These are phyloP conservation scores for Trichosanthes cucumerina DNA, from an alignment of 306 rosid genomes.

Conservation along the genomic window DNA sequence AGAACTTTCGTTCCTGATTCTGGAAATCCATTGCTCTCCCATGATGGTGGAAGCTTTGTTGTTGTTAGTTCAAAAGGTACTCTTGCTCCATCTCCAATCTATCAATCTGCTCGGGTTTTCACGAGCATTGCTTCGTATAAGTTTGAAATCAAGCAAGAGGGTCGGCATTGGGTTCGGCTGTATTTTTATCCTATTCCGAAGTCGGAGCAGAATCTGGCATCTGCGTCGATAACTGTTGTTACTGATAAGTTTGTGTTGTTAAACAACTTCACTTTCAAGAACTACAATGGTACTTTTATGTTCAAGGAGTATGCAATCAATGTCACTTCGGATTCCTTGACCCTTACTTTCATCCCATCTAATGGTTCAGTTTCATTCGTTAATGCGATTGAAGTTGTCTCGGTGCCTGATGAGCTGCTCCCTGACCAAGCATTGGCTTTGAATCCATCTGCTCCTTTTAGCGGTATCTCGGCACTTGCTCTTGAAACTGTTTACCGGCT, in stretches of 20 bases:
- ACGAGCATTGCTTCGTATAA: conserved; percentile 44
- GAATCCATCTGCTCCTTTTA: conserved; percentile 48
- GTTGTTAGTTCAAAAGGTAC: conserved; percentile 43
- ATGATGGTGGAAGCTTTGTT: conserved; percentile 40
- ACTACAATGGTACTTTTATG: conserved; percentile 56
- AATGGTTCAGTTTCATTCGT: conserved; percentile 68
- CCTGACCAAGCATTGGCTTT: conserved; percentile 64
- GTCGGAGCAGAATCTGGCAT: conserved; percentile 34
- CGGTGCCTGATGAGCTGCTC: conserved; percentile 60
- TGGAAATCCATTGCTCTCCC: conserved; percentile 25
- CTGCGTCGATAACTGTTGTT: conserved; percentile 60
- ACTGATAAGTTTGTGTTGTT: conserved; percentile 72
- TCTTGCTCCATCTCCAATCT: conserved; percentile 48
- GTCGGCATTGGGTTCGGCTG: conserved; percentile 83
- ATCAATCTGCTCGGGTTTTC: conserved; percentile 71
- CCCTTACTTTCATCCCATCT: conserved; percentile 55
- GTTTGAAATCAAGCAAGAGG: conserved; percentile 39
- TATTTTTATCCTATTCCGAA: conserved; percentile 56
- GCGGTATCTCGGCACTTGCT: conserved; percentile 54
- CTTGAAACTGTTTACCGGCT: conserved; percentile 76
- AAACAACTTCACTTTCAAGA: conserved; percentile 57
- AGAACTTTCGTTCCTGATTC: conserved; percentile 76
- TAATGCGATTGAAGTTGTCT: conserved; percentile 90
- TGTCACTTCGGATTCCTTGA: conserved; percentile 52
- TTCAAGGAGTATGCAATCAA: conserved; percentile 77